Evolutionary conservation across 1,284 basidiomycete species (phyloP).

Genomic region (Cryptococcus depauperatus): DNA sequence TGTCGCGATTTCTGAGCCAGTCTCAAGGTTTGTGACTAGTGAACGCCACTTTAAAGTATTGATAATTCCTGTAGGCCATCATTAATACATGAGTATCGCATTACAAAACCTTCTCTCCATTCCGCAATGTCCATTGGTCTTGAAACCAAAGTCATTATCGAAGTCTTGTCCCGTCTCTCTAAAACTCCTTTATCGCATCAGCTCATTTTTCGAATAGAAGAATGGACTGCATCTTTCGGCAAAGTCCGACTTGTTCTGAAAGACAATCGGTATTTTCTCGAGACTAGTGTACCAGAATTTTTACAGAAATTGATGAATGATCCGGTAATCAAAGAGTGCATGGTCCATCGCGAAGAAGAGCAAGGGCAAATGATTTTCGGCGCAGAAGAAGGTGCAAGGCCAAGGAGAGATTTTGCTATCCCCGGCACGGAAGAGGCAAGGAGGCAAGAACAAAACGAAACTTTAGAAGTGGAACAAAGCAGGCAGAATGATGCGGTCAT

Average conservation of each 20-base stretch:
- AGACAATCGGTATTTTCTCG: conserved; percentile 91
- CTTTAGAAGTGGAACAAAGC: conserved; percentile 8
- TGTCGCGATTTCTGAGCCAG: conserved; percentile 95
- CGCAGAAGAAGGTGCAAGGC: conserved; percentile 68
- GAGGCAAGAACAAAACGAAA: conserved; percentile 26
- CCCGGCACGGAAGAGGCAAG: conserved; percentile 57
- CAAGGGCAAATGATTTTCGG: conserved; percentile 58
- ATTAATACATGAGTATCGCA: conserved; percentile 98
- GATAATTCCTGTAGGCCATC: conserved; percentile 59
- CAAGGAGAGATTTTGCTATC: conserved; percentile 65
- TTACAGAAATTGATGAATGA: conserved; percentile 80
- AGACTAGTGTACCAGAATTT: conserved; percentile 86
- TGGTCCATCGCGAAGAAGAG: conserved; percentile 31
- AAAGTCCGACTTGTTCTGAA: conserved; percentile 96
- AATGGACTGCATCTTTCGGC: conserved; percentile 86
- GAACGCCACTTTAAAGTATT: background rate
- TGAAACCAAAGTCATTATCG: conserved; percentile 96
- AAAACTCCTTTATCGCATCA: conserved; percentile 86
- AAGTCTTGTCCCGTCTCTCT: conserved; percentile 79
- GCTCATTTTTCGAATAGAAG: conserved; percentile 74
- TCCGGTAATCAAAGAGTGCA: conserved; percentile 54
- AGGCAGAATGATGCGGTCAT: conserved; percentile 48
- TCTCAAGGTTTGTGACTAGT: conserved; percentile 65
- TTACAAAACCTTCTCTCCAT: conserved; percentile 95
- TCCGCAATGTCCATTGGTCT: conserved; percentile 97